phyloP scores from a whole-genome alignment of 768 basidiomycete genomes.

The Mycena metata region DNA sequence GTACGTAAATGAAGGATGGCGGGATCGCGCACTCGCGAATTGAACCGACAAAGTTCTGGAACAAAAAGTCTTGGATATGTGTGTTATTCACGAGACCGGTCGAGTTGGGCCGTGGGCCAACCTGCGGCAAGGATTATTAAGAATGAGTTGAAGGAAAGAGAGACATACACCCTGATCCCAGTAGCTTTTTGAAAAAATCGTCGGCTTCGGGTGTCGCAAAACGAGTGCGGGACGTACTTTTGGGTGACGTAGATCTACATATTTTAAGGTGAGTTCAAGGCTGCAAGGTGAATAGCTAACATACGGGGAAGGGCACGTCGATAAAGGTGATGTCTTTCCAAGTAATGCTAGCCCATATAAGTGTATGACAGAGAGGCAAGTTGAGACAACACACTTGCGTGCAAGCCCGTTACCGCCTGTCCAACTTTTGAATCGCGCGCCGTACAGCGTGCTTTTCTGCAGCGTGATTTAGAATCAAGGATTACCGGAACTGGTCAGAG shows the following conservation, averaged over 20 bases:
- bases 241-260: constrained; percentile 71
- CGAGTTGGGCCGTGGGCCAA: constrained; percentile 60
- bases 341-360: constrained; percentile 56
- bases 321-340: constrained; percentile 69
- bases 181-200: constrained; percentile 57
- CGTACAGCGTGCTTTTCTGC: constrained; percentile 67
- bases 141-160: too few relatives aligned
- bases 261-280: not conserved
- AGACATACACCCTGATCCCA: constrained; percentile 68
- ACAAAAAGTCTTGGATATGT: constrained; percentile 66
- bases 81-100: constrained; percentile 64
- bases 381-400: constrained; percentile 57
- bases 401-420: constrained; percentile 72
- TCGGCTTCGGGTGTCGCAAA: not conserved
- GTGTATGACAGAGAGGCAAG: too few relatives aligned
- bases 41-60: constrained; percentile 66
- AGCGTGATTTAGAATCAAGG: not conserved
- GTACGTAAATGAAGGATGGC: not conserved
- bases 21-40: constrained; percentile 58
- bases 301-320: constrained; percentile 68
- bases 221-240: constrained; percentile 57
- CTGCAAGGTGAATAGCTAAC: constrained; percentile 28
- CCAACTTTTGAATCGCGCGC: constrained; percentile 79
- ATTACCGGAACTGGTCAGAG: not conserved
- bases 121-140: constrained; percentile 32